A percentile compares a stretch with the other conserved stretches of the same genome.
Conservation (phyloP, 768 basidiomycete genomes). For the Phaffia tasmanica region DNA sequence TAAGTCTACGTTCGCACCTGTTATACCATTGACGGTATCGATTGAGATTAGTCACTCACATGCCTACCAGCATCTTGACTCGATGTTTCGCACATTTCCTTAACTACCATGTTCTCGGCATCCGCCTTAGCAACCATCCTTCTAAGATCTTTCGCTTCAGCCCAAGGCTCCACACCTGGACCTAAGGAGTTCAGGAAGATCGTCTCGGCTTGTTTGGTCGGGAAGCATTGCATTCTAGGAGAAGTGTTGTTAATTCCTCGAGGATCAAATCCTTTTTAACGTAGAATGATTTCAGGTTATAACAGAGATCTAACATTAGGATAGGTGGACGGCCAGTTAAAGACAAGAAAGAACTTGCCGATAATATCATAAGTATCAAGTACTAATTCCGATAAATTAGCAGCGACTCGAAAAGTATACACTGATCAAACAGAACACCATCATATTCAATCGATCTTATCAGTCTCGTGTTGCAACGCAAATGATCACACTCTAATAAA, state of each 20-base stretch:
- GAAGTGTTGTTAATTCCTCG: background rate
- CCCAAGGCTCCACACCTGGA: conserved; percentile 2
- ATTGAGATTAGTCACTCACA: background rate
- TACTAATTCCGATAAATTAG: background rate
- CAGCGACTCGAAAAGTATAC: conserved; percentile 17
- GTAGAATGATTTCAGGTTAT: too few relatives aligned
- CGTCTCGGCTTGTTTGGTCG: background rate
- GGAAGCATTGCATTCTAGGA: conserved; percentile 8
- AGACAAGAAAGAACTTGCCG: background rate
- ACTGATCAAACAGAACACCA: background rate
- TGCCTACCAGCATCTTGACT: conserved; percentile 12
- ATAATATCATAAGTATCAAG: background rate
- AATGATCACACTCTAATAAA: background rate
- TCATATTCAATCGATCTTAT: background rate
- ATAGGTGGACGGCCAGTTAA: background rate
- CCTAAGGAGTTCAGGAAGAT: background rate
- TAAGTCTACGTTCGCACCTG: background rate
- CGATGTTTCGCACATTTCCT: conserved; percentile 13
- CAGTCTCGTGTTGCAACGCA: background rate
- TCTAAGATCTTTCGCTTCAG: background rate
- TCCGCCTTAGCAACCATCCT: conserved; percentile 6
- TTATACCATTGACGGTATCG: background rate
- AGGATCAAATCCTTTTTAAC: background rate
- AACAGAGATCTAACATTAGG: background rate
- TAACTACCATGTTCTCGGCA: conserved; percentile 7